Percentiles rank a stretch among this genome's conserved stretches.
Evolutionary conservation across 2,329 filamentous ascomycete genomes (phyloP).

Genomic region (Phoma sp.): DNA sequence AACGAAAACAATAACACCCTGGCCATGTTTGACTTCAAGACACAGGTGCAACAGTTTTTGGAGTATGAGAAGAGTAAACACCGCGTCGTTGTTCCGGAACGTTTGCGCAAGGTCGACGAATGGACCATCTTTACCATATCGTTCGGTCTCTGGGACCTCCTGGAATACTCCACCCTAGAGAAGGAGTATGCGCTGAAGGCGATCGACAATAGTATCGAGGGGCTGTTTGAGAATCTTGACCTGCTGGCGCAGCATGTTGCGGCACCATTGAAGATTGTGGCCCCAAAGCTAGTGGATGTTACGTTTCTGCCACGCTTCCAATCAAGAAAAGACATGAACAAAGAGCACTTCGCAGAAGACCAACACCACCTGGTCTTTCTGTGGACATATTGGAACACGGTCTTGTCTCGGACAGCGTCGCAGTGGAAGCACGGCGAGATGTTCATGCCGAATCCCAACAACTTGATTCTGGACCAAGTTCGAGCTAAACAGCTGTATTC

Average conservation of each 20-base stretch:
- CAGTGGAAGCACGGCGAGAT: slow-evolving; percentile 41
- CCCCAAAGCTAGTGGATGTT: slow-evolving; percentile 43
- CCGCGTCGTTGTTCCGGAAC: slow-evolving; percentile 23
- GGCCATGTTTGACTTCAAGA: slow-evolving; percentile 44
- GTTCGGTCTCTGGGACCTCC: slow-evolving; percentile 47
- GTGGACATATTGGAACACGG: slow-evolving; percentile 46
- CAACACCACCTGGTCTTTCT: slow-evolving; percentile 45
- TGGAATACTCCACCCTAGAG: slow-evolving; percentile 41
- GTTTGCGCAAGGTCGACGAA: slow-evolving; percentile 30
- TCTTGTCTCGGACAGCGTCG: slow-evolving; percentile 35
- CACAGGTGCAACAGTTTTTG: slow-evolving; percentile 47
- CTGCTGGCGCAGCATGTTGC: slow-evolving; percentile 36
- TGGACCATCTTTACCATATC: slow-evolving; percentile 47
- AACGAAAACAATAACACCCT: slow-evolving; percentile 24
- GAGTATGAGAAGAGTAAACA: slow-evolving; percentile 32
- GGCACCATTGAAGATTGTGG: slow-evolving; percentile 35
- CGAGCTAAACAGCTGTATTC: slow-evolving; percentile 42
- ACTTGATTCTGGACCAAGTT: slow-evolving; percentile 44
- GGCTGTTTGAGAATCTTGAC: slow-evolving; percentile 44
- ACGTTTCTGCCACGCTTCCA: slow-evolving; percentile 46
- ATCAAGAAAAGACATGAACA: slow-evolving; percentile 28
- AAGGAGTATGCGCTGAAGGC: slow-evolving; percentile 36
- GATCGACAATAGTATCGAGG: slow-evolving; percentile 42
- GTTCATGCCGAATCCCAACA: slow-evolving; percentile 43
- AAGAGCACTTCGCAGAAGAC: slow-evolving; percentile 36